Percentiles rank a stretch among this genome's conserved stretches.
These are phyloP conservation scores for Geotrichum europaeum DNA, from an alignment of 1,139 yeast genomes.

Conservation along the genomic window DNA sequence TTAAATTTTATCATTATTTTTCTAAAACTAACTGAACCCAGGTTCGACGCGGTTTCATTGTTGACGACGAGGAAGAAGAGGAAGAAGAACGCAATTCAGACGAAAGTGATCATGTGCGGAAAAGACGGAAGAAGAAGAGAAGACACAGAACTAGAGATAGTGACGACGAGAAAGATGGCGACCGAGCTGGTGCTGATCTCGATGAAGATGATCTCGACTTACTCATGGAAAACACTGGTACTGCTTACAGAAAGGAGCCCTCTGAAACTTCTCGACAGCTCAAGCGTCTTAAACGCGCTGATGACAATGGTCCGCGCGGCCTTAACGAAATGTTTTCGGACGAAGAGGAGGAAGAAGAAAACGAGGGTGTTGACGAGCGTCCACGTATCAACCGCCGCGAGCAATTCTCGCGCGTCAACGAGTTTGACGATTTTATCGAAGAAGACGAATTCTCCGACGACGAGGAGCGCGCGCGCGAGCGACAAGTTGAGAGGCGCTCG, in stretches of 20 bases:
- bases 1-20: background rate
- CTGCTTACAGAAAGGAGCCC: slow-evolving; percentile 11
- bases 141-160: slow-evolving; percentile 19
- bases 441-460: slow-evolving; percentile 95
- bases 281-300: slow-evolving; percentile 72
- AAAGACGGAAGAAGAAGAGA: slow-evolving; percentile 27
- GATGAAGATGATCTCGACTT: slow-evolving; percentile 95
- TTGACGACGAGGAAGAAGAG: slow-evolving; percentile 79
- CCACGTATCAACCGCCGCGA: slow-evolving; percentile 24
- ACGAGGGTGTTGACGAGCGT: slow-evolving; percentile 39
- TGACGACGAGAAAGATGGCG: slow-evolving; percentile 19
- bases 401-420: slow-evolving; percentile 46
- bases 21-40: slow-evolving; percentile 23
- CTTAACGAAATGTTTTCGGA: slow-evolving; percentile 34
- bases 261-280: slow-evolving; percentile 39
- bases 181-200: slow-evolving; percentile 52
- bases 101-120: slow-evolving; percentile 36
- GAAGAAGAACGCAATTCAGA: slow-evolving; percentile 45
- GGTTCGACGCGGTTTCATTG: slow-evolving; percentile 89
- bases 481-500: slow-evolving; percentile 27
- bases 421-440: slow-evolving; percentile 93
- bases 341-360: slow-evolving; percentile 58
- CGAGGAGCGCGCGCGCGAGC: slow-evolving; percentile 49
- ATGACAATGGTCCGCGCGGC: slow-evolving; percentile 29
- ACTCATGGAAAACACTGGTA: slow-evolving; percentile 85